Evolutionary conservation across 2,329 filamentous ascomycete species (phyloP).

Genomic region (Venturia asperata): DNA sequence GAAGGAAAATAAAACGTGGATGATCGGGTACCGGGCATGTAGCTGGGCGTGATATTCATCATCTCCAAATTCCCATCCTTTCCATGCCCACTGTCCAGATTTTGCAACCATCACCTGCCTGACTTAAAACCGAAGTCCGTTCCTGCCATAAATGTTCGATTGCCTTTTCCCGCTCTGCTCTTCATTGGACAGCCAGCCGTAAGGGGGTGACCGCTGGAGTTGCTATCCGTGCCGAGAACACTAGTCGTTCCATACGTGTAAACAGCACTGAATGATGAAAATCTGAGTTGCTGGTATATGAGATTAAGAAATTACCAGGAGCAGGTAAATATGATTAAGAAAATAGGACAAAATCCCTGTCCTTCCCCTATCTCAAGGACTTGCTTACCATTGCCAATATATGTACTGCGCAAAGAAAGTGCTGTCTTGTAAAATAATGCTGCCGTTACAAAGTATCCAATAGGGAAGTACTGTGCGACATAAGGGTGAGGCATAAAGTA

Average conservation of each 20-base stretch:
- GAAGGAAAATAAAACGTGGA: neutral
- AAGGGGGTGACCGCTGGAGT: neutral
- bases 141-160: neutral
- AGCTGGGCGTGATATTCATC: constrained; percentile 1
- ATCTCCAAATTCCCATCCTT: neutral
- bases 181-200: neutral
- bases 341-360: neutral
- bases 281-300: neutral
- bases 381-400: constrained; percentile 8
- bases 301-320: neutral
- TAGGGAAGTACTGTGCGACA: neutral
- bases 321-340: neutral
- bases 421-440: neutral
- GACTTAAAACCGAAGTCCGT: neutral
- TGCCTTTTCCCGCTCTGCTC: neutral
- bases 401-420: constrained; percentile 14
- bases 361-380: neutral
- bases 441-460: neutral
- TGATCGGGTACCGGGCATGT: neutral
- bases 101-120: neutral
- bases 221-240: neutral
- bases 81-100: neutral
- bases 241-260: neutral
- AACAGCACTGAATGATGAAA: neutral
- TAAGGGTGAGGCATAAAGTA: neutral